These are phyloP conservation scores for Monosporascus sp. DNA, from an alignment of 2,329 filamentous ascomycete genomes.

Conservation along the genomic window DNA sequence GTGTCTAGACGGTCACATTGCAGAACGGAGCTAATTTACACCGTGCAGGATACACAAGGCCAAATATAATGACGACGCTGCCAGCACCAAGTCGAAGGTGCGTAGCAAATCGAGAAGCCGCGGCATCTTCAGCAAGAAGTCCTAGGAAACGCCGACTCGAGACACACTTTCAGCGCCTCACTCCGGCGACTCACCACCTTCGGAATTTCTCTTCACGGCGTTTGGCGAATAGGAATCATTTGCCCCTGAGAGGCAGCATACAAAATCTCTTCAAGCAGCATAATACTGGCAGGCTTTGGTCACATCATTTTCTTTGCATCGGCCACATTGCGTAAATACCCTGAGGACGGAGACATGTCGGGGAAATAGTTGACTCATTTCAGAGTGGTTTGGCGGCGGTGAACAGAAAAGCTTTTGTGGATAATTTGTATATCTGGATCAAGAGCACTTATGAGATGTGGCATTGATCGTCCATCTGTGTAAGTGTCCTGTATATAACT, in stretches of 20 bases:
- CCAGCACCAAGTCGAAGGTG: constrained; percentile 45
- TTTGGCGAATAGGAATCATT: not conserved
- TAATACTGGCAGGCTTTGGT: not conserved
- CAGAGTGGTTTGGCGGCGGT: not conserved
- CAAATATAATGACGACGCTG: constrained; percentile 72
- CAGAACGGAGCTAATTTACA: constrained; percentile 7
- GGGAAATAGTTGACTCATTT: not conserved
- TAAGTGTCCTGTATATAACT: not conserved
- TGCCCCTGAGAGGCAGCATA: constrained; percentile 3
- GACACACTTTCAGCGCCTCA: constrained; percentile 1
- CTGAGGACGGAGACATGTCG: not conserved
- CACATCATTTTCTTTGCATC: not conserved
- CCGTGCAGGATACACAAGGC: constrained; percentile 82
- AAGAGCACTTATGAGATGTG: not conserved
- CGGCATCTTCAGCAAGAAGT: constrained; percentile 63
- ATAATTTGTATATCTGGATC: not conserved
- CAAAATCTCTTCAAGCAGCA: constrained; percentile 4
- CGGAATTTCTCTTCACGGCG: constrained; percentile 3
- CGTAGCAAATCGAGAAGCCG: constrained; percentile 73
- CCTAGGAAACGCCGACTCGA: constrained; percentile 13
- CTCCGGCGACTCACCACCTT: constrained; percentile 6
- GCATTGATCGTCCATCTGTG: not conserved
- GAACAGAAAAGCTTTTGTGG: not conserved
- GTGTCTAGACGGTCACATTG: not conserved
- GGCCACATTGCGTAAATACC: not conserved